Base-by-base conservation (phyloP, 805 yeast genomes). In the Metschnikowia lunata region DNA sequence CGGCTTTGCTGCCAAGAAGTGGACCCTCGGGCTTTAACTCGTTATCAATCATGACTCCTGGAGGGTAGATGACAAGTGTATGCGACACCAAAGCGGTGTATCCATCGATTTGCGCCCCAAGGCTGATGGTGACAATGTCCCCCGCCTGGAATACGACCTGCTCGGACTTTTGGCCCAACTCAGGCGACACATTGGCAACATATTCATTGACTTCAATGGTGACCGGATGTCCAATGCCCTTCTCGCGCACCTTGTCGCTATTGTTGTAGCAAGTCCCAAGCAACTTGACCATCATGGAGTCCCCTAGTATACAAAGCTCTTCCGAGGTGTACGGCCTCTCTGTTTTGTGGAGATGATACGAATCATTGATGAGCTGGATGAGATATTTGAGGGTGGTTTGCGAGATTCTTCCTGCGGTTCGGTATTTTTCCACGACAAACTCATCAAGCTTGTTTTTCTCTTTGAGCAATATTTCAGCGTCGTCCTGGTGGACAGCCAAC, bases 101-200 rank as follows among this genome's bases (percentile, higher is more conserved):
- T 44, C 99, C 99, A 65, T 93, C 99, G 54, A 93, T 79, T 52
- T 93, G 97, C 47, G 85, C 90, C 39, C 97, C 99, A 27, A 91
- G 73, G 10, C 85, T 72, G 46, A 93, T 76, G 49, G 91, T 90
- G 30, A 88, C 88, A 38, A 90, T 74, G 63, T 93, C 97, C 40
- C 98, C 98, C 23, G 80, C 79, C 43, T 64, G 62, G 55, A 86
- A 79, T 42, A 65, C 63, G 47, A 72, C 56, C 15, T 37, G 48
- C 29, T 72, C 72, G 7, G 66, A 59, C 29, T 61, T 67, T 52
- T 82, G 85, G 60, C 82, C 89, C 41, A 85, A 63, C 64, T 89
- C 97, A 34, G 99, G 99, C 29, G 95, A 75, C 64, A 85, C 87
- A 9, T 96, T 96, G 45, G 71, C 65, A 18, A 83, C 78, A 42